Percentiles rank a stretch among this genome's conserved stretches.
These are phyloP conservation scores for Lithohypha guttulata DNA, from an alignment of 2,329 filamentous ascomycete species.

Conservation along the genomic window DNA sequence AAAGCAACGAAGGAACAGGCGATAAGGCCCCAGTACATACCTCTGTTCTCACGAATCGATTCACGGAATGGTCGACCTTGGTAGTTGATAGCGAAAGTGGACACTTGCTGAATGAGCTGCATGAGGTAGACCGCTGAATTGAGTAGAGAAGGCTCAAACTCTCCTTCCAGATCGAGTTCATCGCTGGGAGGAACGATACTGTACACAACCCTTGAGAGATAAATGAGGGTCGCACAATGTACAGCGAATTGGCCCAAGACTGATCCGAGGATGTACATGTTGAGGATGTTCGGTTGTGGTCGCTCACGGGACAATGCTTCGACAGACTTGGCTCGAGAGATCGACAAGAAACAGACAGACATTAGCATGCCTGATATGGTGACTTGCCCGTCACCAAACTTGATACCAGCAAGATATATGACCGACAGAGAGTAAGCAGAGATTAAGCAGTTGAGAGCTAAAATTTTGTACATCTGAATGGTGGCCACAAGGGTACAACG, in stretches of 20 bases:
- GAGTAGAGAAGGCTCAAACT: conserved; percentile 84
- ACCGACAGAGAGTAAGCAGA: conserved; percentile 95
- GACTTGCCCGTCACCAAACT: conserved; percentile 96
- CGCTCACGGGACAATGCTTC: conserved; percentile 93
- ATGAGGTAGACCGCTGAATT: conserved; percentile 96
- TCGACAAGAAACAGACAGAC: conserved; percentile 98
- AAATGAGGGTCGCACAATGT: conserved; percentile 87
- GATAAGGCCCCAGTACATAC: conserved; percentile 96
- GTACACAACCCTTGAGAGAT: conserved; percentile 83
- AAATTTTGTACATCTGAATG: conserved; percentile 99
- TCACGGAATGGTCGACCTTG: conserved; percentile 97
- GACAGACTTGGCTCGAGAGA: conserved; percentile 92
- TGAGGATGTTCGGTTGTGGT: conserved; percentile 97
- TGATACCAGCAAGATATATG: conserved; percentile 94
- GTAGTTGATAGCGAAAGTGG: conserved; percentile 98
- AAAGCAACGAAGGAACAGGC: conserved; percentile 85
- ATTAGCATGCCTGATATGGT: conserved; percentile 99
- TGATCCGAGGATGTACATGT: conserved; percentile 95
- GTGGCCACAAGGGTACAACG: conserved; percentile 95
- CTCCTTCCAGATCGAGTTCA: conserved; percentile 81
- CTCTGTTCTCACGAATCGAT: conserved; percentile 85
- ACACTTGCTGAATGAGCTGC: conserved; percentile 97
- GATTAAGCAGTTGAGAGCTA: conserved; percentile 94
- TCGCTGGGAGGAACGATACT: conserved; percentile 59
- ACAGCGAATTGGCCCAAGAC: conserved; percentile 95